These are phyloP conservation scores for Colletotrichum sp. DNA, from an alignment of 2,329 filamentous ascomycete genomes.

Conservation along the genomic window DNA sequence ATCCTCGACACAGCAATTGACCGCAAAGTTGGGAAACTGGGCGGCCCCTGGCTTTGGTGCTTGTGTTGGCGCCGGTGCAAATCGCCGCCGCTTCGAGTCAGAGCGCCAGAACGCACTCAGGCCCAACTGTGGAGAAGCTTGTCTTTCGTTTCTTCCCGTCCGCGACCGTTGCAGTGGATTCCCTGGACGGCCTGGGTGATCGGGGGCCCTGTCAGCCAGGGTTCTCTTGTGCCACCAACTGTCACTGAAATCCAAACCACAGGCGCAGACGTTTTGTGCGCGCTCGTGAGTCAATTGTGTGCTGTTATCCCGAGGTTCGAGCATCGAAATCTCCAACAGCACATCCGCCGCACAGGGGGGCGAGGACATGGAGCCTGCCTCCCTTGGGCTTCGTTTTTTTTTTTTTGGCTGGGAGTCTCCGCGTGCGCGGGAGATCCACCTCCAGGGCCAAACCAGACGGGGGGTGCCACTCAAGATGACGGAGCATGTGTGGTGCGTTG, in stretches of 20 bases:
- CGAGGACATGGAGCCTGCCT: not conserved
- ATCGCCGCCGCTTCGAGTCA: slow-evolving; percentile 19
- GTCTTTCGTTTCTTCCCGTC: slow-evolving; percentile 23
- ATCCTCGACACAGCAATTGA: slow-evolving; percentile 3
- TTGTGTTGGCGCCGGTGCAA: slow-evolving; percentile 17
- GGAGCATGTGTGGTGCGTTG: slow-evolving; percentile 7
- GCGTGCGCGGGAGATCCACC: slow-evolving; percentile 12
- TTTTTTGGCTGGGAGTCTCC: not conserved
- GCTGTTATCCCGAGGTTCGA: not conserved
- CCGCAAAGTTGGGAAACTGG: slow-evolving; percentile 6
- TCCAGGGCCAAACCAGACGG: slow-evolving; percentile 10
- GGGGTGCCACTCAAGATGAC: slow-evolving; percentile 11
- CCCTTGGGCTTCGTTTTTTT: not conserved
- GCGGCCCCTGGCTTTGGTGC: not conserved
- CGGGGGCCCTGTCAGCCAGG: not conserved
- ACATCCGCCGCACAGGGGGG: not conserved
- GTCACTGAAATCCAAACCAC: not conserved
- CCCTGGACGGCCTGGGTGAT: not conserved
- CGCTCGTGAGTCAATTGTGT: not conserved
- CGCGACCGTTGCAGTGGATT: slow-evolving; percentile 15
- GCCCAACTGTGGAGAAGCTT: slow-evolving; percentile 39
- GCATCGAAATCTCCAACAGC: not conserved
- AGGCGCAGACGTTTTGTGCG: not conserved
- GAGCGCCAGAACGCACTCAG: slow-evolving; percentile 34
- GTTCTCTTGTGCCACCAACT: not conserved